Base-by-base conservation (phyloP, 768 basidiomycete species). In the Galerina marginata region DNA sequence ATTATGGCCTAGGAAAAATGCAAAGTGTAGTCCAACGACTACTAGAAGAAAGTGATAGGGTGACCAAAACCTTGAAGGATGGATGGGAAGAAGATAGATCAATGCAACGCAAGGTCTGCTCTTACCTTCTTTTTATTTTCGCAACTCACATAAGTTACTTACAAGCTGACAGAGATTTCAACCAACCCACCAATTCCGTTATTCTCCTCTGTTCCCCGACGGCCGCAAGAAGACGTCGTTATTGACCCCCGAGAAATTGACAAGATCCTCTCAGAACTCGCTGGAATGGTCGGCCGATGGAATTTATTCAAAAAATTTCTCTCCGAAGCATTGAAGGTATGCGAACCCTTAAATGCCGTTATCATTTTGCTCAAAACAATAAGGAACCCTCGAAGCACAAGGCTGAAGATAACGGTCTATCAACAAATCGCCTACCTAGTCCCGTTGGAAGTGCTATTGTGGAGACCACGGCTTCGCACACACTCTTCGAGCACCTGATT, bases 1-100 rank as follows among this genome's bases (percentile, higher is more conserved):
- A 99, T 75, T 99, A 99, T 68, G 97, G 97, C 0, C 66, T 73
- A 9, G 92, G 94, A 0, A 90, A 91, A 72, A 99, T 99, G 96
- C 77, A 81, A 43, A 83, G 75, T 38, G 94, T 96, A 11, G 84
- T 95, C 2, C 77, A 82, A 23, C 82, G 88, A 44, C 79, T 99
- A 7, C 74, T 97, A 49, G 85, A 88, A 58, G 96, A 99, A 71
- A 92, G 92, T 55, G 96, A 98, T 73, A 81, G 88, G 36, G 91
- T 96, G 15, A 88, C 93, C 0, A 84, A 86, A 65, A 82, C 82
- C 25, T 78, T 96, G 1, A 76, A 94, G 4, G 86, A 87, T 46
- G 86, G 89, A 16, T 99, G 97, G 96, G 92, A 92, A 67, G 95
- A 97, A 71, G 96, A 98, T 69, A 80, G 97, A 54, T 76, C 83